Evolutionary conservation across 305 asterid genomes (phyloP).

Genomic region (Salvia sclarea): DNA sequence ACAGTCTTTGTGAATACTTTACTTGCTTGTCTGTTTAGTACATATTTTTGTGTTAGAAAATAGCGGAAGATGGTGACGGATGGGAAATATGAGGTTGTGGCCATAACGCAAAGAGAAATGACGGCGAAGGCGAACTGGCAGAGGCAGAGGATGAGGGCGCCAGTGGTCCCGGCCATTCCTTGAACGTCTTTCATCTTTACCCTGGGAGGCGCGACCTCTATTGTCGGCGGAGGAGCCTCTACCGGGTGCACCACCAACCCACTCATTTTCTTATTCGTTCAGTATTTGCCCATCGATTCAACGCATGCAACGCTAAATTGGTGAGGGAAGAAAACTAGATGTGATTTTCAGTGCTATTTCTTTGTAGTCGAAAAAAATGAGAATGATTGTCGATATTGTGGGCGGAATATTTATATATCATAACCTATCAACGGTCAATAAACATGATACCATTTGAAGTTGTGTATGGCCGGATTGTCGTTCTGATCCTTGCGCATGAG

Average conservation of each 20-base stretch:
- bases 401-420: too few species aligned
- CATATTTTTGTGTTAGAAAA: too few species aligned
- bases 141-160: slow-evolving; percentile 74
- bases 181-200: slow-evolving; percentile 75
- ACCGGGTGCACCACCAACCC: slow-evolving; percentile 88
- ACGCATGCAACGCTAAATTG: neutral
- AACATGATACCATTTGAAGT: too few species aligned
- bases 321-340: neutral
- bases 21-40: too few species aligned
- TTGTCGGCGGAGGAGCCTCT: slow-evolving; percentile 50
- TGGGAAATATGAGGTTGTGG: slow-evolving; percentile 85
- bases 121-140: slow-evolving; percentile 76
- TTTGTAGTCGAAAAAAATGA: neutral
- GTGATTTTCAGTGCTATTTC: neutral
- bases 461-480: too few species aligned
- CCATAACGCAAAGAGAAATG: slow-evolving; percentile 74
- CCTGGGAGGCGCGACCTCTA: slow-evolving; percentile 52
- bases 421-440: too few species aligned
- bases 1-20: too few species aligned
- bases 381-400: slow-evolving; percentile 10
- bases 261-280: slow-evolving; percentile 51
- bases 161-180: slow-evolving; percentile 86
- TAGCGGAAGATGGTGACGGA: slow-evolving; percentile 89
- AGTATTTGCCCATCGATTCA: slow-evolving; percentile 27
- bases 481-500: too few species aligned